Conservation (phyloP, 805 yeast genomes). For the Saccharomycopsis sp. region DNA sequence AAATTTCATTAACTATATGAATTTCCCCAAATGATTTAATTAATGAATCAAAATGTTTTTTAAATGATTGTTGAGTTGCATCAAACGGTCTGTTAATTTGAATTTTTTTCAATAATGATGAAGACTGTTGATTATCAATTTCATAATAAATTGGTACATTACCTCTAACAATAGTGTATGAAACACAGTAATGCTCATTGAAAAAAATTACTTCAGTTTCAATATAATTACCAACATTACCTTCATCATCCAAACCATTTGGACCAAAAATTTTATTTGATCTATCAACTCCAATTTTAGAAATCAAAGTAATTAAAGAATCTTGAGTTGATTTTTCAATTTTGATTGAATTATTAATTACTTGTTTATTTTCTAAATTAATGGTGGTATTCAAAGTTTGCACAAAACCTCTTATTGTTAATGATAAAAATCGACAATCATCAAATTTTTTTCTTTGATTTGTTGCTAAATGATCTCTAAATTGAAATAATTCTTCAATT, state of each 20-base stretch:
- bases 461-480: slow-evolving; percentile 56
- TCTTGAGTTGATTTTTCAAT: slow-evolving; percentile 19
- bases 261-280: slow-evolving; percentile 83
- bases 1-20: slow-evolving; percentile 28
- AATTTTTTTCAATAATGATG: slow-evolving; percentile 60
- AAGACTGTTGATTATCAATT: slow-evolving; percentile 50
- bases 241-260: slow-evolving; percentile 86
- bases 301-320: slow-evolving; percentile 57
- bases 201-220: slow-evolving; percentile 78
- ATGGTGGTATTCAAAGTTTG: slow-evolving; percentile 40
- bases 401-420: slow-evolving; percentile 88
- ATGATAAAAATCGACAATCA: slow-evolving; percentile 59
- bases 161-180: slow-evolving; percentile 81
- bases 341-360: neutral
- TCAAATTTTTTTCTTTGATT: slow-evolving; percentile 53
- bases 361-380: slow-evolving; percentile 15
- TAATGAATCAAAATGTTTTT: slow-evolving; percentile 65
- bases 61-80: slow-evolving; percentile 80
- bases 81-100: slow-evolving; percentile 68
- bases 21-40: slow-evolving; percentile 74
- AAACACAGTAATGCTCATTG: slow-evolving; percentile 39
- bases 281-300: slow-evolving; percentile 82
- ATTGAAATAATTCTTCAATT: slow-evolving; percentile 66
- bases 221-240: slow-evolving; percentile 82
- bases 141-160: slow-evolving; percentile 95